Evolutionary conservation across 148 eudicot genomes (phyloP).

Genomic region (Chenopodium berlandieri): DNA sequence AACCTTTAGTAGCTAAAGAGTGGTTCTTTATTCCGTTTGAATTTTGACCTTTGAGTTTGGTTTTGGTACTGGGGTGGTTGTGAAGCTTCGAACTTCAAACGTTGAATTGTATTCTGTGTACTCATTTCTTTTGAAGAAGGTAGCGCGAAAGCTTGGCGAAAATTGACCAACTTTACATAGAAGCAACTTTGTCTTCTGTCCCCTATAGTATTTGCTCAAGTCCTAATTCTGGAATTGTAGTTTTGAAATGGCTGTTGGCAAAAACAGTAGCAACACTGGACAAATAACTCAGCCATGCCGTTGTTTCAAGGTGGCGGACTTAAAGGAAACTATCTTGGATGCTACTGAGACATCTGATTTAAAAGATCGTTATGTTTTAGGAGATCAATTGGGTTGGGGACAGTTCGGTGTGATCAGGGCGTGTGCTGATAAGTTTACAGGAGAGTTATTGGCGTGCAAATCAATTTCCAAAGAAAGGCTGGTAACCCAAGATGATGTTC

Average conservation of each 20-base stretch:
- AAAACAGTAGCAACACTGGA: conserved; percentile 35
- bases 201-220: conserved; percentile 15
- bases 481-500: conserved; percentile 68
- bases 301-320: conserved; percentile 47
- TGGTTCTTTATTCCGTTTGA: conserved; percentile 18
- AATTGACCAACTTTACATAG: neutral
- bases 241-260: conserved; percentile 59
- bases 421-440: conserved; percentile 59
- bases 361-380: conserved; percentile 56
- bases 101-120: conserved; percentile 29
- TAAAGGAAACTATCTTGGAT: conserved; percentile 55
- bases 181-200: neutral
- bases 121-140: conserved; percentile 8
- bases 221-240: conserved; percentile 6
- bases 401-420: conserved; percentile 73
- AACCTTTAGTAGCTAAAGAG: conserved; percentile 29
- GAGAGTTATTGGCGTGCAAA: conserved; percentile 75
- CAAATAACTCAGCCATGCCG: conserved; percentile 29
- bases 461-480: conserved; percentile 71
- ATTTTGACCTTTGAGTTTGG: conserved; percentile 28
- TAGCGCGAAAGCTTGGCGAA: conserved; percentile 10
- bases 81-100: conserved; percentile 16
- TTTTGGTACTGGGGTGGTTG: conserved; percentile 21
- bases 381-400: conserved; percentile 78
- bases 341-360: conserved; percentile 45